phyloP scores from a whole-genome alignment of 192 early-diverging fungal genomes.

The Backusella macrospora region DNA sequence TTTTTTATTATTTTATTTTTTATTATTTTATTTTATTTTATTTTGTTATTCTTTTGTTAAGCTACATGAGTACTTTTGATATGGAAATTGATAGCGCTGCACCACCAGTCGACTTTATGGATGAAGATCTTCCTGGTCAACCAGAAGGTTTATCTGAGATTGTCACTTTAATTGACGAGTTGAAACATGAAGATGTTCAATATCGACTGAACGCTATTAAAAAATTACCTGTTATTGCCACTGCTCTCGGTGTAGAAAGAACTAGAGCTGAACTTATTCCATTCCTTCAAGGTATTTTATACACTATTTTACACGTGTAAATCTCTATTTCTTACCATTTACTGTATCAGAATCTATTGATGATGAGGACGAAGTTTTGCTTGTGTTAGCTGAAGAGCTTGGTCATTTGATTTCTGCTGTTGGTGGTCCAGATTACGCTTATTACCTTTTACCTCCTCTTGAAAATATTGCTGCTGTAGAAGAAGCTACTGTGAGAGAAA shows the following conservation, averaged over 20 bases:
- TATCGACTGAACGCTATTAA: constrained; percentile 84
- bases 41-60: background rate
- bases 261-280: constrained; percentile 96
- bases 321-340: constrained; percentile 4
- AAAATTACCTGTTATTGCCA: constrained; percentile 82
- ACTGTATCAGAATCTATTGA: constrained; percentile 87
- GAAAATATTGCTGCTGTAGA: constrained; percentile 98
- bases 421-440: constrained; percentile 86
- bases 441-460: constrained; percentile 86
- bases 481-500: constrained; percentile 97
- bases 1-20: background rate
- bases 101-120: constrained; percentile 35
- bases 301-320: background rate
- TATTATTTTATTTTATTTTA: background rate
- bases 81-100: constrained; percentile 37
- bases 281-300: constrained; percentile 86
- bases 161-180: constrained; percentile 89
- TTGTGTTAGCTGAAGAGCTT: constrained; percentile 92
- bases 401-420: constrained; percentile 92
- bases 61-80: constrained; percentile 11
- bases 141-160: constrained; percentile 78
- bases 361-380: constrained; percentile 97
- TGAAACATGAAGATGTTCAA: constrained; percentile 90
- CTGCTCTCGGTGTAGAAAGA: constrained; percentile 92
- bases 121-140: constrained; percentile 30